Percentiles rank a stretch among this genome's conserved stretches.
phyloP scores from a whole-genome alignment of 768 basidiomycete species.

The Suillus subaureus region DNA sequence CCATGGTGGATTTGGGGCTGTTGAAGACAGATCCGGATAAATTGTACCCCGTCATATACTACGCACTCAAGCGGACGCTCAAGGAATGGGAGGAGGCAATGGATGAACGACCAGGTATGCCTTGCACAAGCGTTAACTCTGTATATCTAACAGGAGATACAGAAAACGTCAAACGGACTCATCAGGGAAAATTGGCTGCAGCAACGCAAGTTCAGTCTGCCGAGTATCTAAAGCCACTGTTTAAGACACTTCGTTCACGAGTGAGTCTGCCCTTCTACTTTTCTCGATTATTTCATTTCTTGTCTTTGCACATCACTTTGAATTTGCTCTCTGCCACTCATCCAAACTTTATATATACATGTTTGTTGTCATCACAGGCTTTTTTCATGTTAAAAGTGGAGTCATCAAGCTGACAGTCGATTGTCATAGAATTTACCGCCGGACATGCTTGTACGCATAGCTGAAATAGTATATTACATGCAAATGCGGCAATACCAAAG shows the following conservation, averaged over 20 bases:
- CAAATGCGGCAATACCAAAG: constrained; percentile 93
- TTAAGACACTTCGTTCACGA: constrained; percentile 85
- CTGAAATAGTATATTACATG: constrained; percentile 96
- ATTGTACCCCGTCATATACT: constrained; percentile 95
- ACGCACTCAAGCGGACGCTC: constrained; percentile 87
- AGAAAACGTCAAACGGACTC: constrained; percentile 87
- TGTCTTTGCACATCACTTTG: constrained; percentile 1
- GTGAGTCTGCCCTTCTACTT: constrained; percentile 48
- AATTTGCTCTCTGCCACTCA: not conserved
- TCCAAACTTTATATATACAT: not conserved
- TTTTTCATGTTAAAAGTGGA: not conserved
- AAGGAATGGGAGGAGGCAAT: constrained; percentile 98
- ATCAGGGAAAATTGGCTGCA: constrained; percentile 91
- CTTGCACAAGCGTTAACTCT: not conserved
- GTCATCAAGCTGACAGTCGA: not conserved
- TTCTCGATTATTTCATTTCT: not conserved
- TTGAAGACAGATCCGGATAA: constrained; percentile 93
- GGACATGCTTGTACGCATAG: constrained; percentile 84
- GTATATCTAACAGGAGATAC: constrained; percentile 1
- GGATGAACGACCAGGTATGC: constrained; percentile 87
- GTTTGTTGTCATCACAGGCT: not conserved
- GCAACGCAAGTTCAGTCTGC: constrained; percentile 96
- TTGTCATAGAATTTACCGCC: constrained; percentile 65
- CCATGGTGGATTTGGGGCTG: constrained; percentile 73
- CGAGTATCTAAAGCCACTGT: constrained; percentile 95